A percentile compares a stretch with the other conserved stretches of the same genome.
Conservation (phyloP, 2,329 filamentous ascomycete genomes). For the Penicillium sp. region DNA sequence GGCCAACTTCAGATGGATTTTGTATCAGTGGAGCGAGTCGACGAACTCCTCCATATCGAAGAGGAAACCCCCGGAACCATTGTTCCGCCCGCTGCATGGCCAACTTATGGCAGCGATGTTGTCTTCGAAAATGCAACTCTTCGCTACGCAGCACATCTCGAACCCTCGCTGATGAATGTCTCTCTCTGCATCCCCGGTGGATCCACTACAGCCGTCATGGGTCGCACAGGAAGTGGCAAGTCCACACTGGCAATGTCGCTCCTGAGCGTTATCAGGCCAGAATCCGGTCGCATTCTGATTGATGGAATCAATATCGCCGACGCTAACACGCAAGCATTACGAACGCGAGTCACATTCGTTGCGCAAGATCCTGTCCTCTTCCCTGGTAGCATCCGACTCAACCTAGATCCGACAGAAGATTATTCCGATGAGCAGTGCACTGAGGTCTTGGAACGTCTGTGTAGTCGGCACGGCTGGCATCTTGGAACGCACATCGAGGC, state of each 20-base stretch:
- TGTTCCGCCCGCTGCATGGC: conserved; percentile 74
- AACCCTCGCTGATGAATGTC: conserved; percentile 67
- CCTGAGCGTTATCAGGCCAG: conserved; percentile 56
- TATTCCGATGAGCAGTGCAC: conserved; percentile 57
- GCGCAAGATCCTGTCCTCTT: conserved; percentile 68
- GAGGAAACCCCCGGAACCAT: conserved; percentile 68
- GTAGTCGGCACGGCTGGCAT: conserved; percentile 56
- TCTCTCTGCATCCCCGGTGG: conserved; percentile 73
- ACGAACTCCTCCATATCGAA: conserved; percentile 76
- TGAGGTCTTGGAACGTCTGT: conserved; percentile 55
- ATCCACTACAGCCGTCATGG: conserved; percentile 75
- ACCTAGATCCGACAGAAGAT: conserved; percentile 61
- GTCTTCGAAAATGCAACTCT: conserved; percentile 75
- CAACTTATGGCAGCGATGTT: conserved; percentile 68
- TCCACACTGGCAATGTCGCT: conserved; percentile 68
- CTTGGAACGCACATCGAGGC: conserved; percentile 58
- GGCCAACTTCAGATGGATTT: conserved; percentile 89
- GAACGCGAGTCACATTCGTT: conserved; percentile 64
- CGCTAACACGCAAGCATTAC: conserved; percentile 59
- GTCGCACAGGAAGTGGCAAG: conserved; percentile 78
- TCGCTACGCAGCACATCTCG: conserved; percentile 73
- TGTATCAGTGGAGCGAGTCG: conserved; percentile 81
- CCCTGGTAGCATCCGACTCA: conserved; percentile 60
- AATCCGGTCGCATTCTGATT: conserved; percentile 57
- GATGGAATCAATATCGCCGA: conserved; percentile 61